Conservation (phyloP, 306 rosid genomes). For the Vicia faba region DNA sequence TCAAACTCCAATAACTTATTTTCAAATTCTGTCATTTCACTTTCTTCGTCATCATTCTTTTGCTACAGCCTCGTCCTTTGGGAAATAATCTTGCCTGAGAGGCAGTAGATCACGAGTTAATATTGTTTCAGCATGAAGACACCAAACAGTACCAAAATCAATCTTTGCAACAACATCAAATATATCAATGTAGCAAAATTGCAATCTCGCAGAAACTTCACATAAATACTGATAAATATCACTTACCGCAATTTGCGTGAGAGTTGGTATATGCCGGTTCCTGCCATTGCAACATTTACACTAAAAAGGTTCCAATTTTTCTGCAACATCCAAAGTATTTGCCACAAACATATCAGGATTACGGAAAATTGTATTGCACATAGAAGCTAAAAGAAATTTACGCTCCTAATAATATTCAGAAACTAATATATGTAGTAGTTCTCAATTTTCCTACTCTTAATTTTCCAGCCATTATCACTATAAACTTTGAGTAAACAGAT, state of each 20-base stretch:
- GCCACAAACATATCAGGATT: slow-evolving; percentile 15
- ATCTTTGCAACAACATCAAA: slow-evolving; percentile 26
- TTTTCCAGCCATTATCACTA: background rate
- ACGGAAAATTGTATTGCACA: slow-evolving; percentile 1
- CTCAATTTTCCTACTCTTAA: slow-evolving; percentile 14
- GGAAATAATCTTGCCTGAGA: slow-evolving; percentile 80
- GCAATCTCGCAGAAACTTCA: background rate
- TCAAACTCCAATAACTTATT: slow-evolving; percentile 25
- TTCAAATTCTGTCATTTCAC: slow-evolving; percentile 39
- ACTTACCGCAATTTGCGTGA: slow-evolving; percentile 78
- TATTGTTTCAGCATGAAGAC: slow-evolving; percentile 25
- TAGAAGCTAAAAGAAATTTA: slow-evolving; percentile 1
- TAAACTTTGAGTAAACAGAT: background rate
- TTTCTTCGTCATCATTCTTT: slow-evolving; percentile 68
- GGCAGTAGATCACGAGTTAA: slow-evolving; percentile 30
- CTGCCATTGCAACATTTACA: slow-evolving; percentile 90
- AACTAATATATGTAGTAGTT: slow-evolving; percentile 8
- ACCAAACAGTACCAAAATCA: slow-evolving; percentile 12
- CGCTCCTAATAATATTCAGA: background rate
- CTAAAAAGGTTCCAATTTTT: slow-evolving; percentile 96
- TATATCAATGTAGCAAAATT: background rate
- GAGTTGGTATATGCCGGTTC: slow-evolving; percentile 88
- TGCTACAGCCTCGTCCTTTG: slow-evolving; percentile 49
- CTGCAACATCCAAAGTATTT: slow-evolving; percentile 51
- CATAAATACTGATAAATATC: background rate